These are phyloP conservation scores for Oidium heveae DNA, from an alignment of 2,329 filamentous ascomycete genomes.

Conservation along the genomic window DNA sequence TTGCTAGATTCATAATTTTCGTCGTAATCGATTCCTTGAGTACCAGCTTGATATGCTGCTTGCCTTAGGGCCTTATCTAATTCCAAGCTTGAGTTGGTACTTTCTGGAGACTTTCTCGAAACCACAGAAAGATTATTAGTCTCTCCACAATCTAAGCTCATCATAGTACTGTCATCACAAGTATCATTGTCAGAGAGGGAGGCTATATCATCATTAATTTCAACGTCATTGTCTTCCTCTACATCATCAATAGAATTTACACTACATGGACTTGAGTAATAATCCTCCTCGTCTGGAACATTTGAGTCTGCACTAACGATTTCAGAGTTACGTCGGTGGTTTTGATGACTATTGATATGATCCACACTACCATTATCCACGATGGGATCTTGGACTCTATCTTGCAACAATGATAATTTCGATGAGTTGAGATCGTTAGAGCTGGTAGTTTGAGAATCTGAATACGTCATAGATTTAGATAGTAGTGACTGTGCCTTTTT, in stretches of 20 bases:
- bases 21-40: slow-evolving; percentile 36
- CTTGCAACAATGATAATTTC: no score
- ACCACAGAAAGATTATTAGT: slow-evolving; percentile 42
- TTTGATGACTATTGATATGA: no score
- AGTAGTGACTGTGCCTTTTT: slow-evolving; percentile 7
- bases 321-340: slow-evolving; percentile 33
- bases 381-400: no score
- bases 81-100: slow-evolving; percentile 41
- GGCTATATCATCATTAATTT: slow-evolving; percentile 24
- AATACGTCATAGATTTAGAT: slow-evolving; percentile 9
- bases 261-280: slow-evolving; percentile 60
- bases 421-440: no score
- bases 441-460: not conserved
- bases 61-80: slow-evolving; percentile 56
- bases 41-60: slow-evolving; percentile 52
- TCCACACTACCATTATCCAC: no score
- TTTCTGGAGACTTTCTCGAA: slow-evolving; percentile 30
- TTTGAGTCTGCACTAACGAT: slow-evolving; percentile 39
- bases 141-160: slow-evolving; percentile 48
- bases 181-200: slow-evolving; percentile 22
- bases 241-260: slow-evolving; percentile 23
- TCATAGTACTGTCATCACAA: slow-evolving; percentile 53
- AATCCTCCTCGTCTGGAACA: slow-evolving; percentile 36
- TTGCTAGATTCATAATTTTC: slow-evolving; percentile 25
- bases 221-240: slow-evolving; percentile 18